Conservation (phyloP, 208 protist species). For the Trypanosoma lewisi region DNA sequence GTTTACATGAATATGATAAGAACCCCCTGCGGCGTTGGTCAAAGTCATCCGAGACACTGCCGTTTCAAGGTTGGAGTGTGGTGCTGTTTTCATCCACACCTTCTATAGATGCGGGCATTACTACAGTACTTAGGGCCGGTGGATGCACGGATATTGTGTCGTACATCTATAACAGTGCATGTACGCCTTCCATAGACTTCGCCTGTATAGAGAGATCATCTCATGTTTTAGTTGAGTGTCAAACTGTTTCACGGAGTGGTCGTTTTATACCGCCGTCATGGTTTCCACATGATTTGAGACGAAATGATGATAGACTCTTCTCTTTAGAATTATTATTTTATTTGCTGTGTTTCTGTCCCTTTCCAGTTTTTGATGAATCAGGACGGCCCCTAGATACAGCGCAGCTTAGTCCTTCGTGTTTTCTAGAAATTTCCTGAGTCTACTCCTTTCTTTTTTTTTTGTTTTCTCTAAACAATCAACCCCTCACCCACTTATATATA, state of each 20-base stretch:
- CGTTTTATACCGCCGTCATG: constrained; percentile 49
- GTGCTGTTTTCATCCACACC: constrained; percentile 43
- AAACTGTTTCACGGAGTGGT: constrained; percentile 24
- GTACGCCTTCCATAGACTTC: constrained; percentile 5
- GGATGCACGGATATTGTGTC: constrained; percentile 39
- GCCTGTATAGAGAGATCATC: constrained; percentile 24
- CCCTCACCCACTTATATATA: not conserved
- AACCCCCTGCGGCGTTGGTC: constrained; percentile 40
- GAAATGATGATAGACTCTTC: constrained; percentile 40
- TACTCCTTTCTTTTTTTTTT: not conserved
- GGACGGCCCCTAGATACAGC: constrained; percentile 36
- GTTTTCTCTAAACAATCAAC: no score
- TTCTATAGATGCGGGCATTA: constrained; percentile 44
- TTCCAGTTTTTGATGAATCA: constrained; percentile 36
- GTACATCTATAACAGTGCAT: constrained; percentile 29
- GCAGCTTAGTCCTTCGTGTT: constrained; percentile 38
- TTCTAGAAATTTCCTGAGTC: constrained; percentile 30
- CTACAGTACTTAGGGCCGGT: constrained; percentile 47
- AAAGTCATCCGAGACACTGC: constrained; percentile 3
- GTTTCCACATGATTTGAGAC: constrained; percentile 36
- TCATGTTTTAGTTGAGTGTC: constrained; percentile 70
- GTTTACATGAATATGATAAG: constrained; percentile 55
- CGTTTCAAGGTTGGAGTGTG: constrained; percentile 58
- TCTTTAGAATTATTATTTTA: constrained; percentile 73
- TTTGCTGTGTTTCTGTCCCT: constrained; percentile 46